phyloP scores from a whole-genome alignment of 2,329 filamentous ascomycete genomes.

The Lasiodiplodia hormozganensis region DNA sequence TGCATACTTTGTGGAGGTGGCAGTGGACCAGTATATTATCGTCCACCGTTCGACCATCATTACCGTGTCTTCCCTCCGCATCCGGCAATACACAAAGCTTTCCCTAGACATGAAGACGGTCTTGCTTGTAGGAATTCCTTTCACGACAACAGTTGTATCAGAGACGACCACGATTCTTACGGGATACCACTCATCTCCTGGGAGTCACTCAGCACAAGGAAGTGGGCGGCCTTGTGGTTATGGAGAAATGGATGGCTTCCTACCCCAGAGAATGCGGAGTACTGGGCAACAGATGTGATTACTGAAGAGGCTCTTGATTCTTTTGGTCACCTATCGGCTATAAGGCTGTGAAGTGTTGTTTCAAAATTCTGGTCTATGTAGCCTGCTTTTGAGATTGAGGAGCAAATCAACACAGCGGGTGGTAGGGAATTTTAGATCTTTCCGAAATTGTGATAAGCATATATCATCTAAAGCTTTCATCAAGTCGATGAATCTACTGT shows the following conservation, averaged over 20 bases:
- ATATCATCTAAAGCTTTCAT: too few relatives aligned
- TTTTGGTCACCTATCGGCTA: neutral
- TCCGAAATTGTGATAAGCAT: too few relatives aligned
- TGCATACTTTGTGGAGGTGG: neutral
- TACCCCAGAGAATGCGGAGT: neutral
- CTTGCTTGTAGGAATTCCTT: neutral
- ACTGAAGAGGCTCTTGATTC: neutral
- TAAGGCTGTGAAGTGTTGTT: neutral
- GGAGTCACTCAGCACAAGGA: neutral
- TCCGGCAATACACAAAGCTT: too few relatives aligned
- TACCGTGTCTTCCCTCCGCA: too few relatives aligned
- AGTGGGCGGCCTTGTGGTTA: neutral
- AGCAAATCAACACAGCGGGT: too few relatives aligned
- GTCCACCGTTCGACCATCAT: neutral
- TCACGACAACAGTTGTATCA: neutral
- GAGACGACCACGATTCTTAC: neutral
- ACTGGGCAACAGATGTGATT: neutral
- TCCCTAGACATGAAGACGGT: neutral
- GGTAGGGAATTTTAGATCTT: too few relatives aligned
- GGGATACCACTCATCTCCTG: accelerated
- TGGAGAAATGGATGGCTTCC: neutral
- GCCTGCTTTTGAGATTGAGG: neutral
- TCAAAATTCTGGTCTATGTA: too few relatives aligned
- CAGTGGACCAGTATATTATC: neutral
- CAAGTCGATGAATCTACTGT: too few relatives aligned